phyloP scores from a whole-genome alignment of 225 moss, liverwort and hornwort species.

The Bryoerythrophyllum caledonicum region DNA sequence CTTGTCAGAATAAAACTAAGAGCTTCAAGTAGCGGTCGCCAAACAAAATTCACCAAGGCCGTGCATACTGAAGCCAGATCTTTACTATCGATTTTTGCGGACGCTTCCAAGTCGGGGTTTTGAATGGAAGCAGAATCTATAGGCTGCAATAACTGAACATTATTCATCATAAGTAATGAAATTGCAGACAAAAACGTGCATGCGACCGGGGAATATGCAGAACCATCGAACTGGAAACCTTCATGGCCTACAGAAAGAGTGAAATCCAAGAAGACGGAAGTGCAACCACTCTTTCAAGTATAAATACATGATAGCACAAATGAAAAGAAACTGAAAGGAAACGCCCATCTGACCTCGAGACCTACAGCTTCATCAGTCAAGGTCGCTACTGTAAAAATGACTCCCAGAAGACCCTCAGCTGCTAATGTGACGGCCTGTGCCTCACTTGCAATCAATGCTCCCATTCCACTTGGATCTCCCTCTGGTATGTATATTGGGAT shows the following conservation, averaged over 20 bases:
- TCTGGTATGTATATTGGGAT: constrained; percentile 48
- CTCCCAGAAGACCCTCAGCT: constrained; percentile 85
- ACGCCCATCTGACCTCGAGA: constrained; percentile 53
- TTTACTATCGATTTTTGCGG: constrained; percentile 34
- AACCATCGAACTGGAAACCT: constrained; percentile 11
- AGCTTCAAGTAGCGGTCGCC: constrained; percentile 87
- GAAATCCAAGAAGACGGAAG: not conserved
- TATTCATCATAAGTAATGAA: constrained; percentile 2
- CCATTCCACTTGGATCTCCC: constrained; percentile 72
- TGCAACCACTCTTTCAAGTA: constrained; percentile 16
- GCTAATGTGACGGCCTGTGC: constrained; percentile 90
- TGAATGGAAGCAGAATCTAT: constrained; percentile 28
- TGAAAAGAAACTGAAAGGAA: not conserved
- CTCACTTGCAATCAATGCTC: constrained; percentile 89
- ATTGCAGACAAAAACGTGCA: constrained; percentile 17
- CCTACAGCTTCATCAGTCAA: constrained; percentile 92
- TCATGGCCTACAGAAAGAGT: not conserved
- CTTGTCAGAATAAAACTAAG: constrained; percentile 80
- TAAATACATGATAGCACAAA: not conserved
- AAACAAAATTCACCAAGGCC: constrained; percentile 81
- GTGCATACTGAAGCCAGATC: constrained; percentile 66
- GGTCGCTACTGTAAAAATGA: constrained; percentile 90
- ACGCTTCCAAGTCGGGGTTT: constrained; percentile 24
- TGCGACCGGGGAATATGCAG: not conserved
- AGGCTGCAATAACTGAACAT: constrained; percentile 28